These are phyloP conservation scores for Seiridium cupressi DNA, from an alignment of 2,329 filamentous ascomycete species.

Conservation along the genomic window DNA sequence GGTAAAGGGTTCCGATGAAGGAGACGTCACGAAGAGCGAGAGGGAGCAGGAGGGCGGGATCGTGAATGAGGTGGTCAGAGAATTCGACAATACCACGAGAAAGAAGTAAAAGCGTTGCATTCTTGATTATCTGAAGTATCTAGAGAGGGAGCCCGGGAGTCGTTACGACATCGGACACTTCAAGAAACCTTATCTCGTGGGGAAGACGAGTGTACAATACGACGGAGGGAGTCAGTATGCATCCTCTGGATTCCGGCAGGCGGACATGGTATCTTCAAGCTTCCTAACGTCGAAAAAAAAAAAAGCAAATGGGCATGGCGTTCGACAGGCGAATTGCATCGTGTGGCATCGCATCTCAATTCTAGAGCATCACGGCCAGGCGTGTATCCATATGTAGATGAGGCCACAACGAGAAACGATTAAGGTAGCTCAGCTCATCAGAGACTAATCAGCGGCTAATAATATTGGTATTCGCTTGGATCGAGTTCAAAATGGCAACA, in stretches of 20 bases:
- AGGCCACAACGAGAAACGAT: neutral
- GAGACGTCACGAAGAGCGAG: neutral
- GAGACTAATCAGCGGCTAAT: neutral
- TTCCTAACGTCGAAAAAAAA: neutral
- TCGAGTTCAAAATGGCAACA: neutral
- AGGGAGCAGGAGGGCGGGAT: conserved; percentile 17
- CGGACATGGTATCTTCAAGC: neutral
- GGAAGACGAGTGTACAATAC: neutral
- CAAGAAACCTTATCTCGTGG: neutral
- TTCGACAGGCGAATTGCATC: neutral
- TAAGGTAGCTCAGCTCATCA: neutral
- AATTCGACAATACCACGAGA: conserved; percentile 27
- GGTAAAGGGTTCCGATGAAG: conserved; percentile 13
- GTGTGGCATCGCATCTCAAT: neutral
- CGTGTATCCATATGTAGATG: neutral
- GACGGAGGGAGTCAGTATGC: neutral
- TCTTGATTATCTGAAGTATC: too few relatives aligned
- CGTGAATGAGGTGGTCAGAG: conserved; percentile 27
- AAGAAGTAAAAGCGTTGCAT: conserved; percentile 15
- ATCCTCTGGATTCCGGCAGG: too few relatives aligned
- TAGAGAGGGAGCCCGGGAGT: too few relatives aligned
- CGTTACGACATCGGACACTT: neutral
- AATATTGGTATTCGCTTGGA: neutral
- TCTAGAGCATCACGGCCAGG: neutral
- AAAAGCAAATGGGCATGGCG: neutral